These are phyloP conservation scores for Populus tomentosa DNA, from an alignment of 441 rosid species.

Conservation along the genomic window DNA sequence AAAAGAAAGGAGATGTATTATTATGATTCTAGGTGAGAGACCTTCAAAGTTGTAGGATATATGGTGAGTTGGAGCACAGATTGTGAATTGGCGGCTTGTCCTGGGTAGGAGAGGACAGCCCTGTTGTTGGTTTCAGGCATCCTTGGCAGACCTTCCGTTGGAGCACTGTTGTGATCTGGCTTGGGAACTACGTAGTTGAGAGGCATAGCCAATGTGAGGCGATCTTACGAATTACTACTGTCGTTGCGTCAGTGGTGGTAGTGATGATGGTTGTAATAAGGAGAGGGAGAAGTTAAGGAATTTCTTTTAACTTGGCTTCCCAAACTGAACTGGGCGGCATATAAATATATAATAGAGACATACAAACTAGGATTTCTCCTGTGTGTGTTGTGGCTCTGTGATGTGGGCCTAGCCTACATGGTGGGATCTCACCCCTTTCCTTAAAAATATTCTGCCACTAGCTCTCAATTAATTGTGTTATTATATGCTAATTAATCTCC, in stretches of 20 bases:
- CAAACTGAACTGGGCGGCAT: constrained; percentile 44
- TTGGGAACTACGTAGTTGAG: constrained; percentile 45
- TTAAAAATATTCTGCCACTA: constrained; percentile 41
- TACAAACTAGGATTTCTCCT: constrained; percentile 28
- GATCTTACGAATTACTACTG: constrained; percentile 1
- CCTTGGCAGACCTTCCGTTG: constrained; percentile 31
- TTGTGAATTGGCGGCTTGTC: constrained; percentile 33
- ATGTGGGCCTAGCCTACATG: constrained; percentile 37
- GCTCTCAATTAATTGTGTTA: constrained; percentile 13
- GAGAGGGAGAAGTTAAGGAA: constrained; percentile 27
- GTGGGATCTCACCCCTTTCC: constrained; percentile 55
- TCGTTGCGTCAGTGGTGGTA: constrained; percentile 6
- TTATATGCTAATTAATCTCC: constrained; percentile 33
- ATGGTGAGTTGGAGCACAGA: constrained; percentile 37
- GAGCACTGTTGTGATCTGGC: constrained; percentile 33
- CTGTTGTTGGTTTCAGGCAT: constrained; percentile 41
- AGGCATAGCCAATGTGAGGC: constrained; percentile 31
- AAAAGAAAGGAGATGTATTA: not conserved
- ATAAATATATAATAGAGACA: constrained; percentile 47
- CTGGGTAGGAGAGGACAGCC: constrained; percentile 44
- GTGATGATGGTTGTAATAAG: constrained; percentile 7
- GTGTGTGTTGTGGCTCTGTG: constrained; percentile 26
- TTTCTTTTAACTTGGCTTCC: constrained; percentile 41
- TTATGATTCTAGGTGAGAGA: constrained; percentile 18
- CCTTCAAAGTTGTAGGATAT: constrained; percentile 78